A percentile compares a stretch with the other conserved stretches of the same genome.
Evolutionary conservation across 192 early-diverging fungal species (phyloP).

Genomic region (Endogone sp.): DNA sequence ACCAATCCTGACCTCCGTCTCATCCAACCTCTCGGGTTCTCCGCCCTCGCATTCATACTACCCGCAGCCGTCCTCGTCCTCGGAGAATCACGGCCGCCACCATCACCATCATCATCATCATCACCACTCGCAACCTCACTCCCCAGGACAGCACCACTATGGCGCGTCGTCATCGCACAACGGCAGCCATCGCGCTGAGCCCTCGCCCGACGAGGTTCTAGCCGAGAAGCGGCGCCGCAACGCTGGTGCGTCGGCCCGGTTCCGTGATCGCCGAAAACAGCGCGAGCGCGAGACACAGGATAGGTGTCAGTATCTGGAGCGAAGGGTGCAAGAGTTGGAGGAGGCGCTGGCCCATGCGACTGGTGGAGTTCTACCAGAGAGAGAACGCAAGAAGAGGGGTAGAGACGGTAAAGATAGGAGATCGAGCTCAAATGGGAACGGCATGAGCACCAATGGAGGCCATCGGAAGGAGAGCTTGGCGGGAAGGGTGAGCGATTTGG

Average conservation of each 20-base stretch:
- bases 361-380: background rate
- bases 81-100: background rate
- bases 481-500: constrained; percentile 14
- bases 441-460: constrained; percentile 8
- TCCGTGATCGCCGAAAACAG: constrained; percentile 62
- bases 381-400: constrained; percentile 15
- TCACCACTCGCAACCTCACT: background rate
- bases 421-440: background rate
- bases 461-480: constrained; percentile 9
- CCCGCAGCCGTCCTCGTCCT: background rate
- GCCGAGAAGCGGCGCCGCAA: constrained; percentile 60
- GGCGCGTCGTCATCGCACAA: background rate
- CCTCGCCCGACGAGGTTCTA: constrained; percentile 38
- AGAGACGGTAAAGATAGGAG: background rate
- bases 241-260: constrained; percentile 59
- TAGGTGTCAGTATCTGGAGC: constrained; percentile 48
- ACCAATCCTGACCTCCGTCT: background rate
- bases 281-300: constrained; percentile 53
- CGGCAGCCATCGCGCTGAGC: background rate
- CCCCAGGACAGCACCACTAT: background rate
- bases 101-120: background rate
- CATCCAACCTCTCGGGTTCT: background rate
- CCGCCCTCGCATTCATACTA: background rate
- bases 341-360: constrained; percentile 10
- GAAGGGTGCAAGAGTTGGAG: constrained; percentile 26